Conservation (phyloP, 768 basidiomycete species). For the Amanita rubescens region DNA sequence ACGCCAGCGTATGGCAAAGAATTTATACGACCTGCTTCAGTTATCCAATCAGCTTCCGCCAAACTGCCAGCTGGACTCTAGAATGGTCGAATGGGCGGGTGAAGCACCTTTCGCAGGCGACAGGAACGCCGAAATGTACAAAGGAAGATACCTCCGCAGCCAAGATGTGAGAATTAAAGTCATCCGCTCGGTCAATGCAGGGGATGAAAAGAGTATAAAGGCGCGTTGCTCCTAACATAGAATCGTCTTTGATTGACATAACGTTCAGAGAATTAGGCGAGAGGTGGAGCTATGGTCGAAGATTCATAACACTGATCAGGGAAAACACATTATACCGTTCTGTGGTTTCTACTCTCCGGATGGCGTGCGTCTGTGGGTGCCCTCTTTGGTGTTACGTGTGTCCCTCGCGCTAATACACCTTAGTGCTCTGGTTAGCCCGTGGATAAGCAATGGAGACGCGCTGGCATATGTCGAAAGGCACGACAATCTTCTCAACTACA, state of each 20-base stretch:
- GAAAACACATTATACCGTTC: not conserved
- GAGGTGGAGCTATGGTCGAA: not conserved
- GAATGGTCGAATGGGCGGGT: constrained; percentile 44
- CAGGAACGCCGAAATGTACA: constrained; percentile 19
- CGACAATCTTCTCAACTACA: not conserved
- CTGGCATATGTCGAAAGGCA: not conserved
- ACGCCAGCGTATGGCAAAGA: constrained; percentile 38
- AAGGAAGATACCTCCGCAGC: not conserved
- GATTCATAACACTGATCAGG: not conserved
- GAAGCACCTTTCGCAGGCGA: constrained; percentile 44
- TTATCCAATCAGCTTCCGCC: constrained; percentile 39
- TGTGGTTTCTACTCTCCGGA: not conserved
- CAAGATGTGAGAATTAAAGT: not conserved
- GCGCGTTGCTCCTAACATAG: not conserved
- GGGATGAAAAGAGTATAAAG: not conserved
- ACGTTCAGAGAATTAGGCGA: not conserved
- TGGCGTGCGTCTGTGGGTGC: not conserved
- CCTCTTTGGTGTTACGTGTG: not conserved
- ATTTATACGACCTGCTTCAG: constrained; percentile 43
- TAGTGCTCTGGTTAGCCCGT: not conserved
- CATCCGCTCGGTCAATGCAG: not conserved
- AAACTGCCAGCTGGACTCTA: constrained; percentile 40
- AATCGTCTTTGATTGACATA: not conserved
- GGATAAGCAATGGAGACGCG: not conserved
- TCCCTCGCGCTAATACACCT: not conserved